phyloP scores from a whole-genome alignment of 1,284 basidiomycete species.

The Cutaneotrichosporon arboriforme region DNA sequence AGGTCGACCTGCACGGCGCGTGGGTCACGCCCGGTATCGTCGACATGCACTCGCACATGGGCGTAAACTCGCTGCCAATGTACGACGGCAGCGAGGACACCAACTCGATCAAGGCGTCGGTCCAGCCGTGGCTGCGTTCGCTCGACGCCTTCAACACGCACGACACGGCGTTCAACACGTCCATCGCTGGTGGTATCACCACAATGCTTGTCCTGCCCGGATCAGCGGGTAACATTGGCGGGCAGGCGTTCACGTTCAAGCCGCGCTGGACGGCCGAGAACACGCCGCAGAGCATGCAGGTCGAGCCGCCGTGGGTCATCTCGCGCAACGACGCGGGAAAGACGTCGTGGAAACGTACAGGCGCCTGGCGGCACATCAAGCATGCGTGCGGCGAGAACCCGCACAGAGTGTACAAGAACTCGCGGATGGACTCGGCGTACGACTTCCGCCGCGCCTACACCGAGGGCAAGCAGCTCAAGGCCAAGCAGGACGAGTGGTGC shows the following conservation, averaged over 20 bases:
- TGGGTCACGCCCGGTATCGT: conserved; percentile 57
- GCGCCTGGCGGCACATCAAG: conserved; percentile 45
- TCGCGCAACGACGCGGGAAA: conserved; percentile 21
- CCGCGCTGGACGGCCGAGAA: conserved; percentile 48
- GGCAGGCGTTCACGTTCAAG: conserved; percentile 53
- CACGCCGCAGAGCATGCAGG: conserved; percentile 47
- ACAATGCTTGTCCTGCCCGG: conserved; percentile 53
- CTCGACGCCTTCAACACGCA: conserved; percentile 55
- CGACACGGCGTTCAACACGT: conserved; percentile 49
- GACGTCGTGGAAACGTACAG: conserved; percentile 33
- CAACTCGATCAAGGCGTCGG: conserved; percentile 45
- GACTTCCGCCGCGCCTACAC: conserved; percentile 61
- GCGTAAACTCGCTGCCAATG: conserved; percentile 58
- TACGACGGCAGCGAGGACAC: conserved; percentile 51
- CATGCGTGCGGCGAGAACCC: conserved; percentile 53
- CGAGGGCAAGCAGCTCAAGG: conserved; percentile 66
- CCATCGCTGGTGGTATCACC: conserved; percentile 52
- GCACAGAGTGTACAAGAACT: conserved; percentile 49
- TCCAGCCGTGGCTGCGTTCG: conserved; percentile 51
- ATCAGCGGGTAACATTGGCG: conserved; percentile 42
- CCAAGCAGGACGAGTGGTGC: conserved; percentile 64
- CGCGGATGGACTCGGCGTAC: conserved; percentile 57
- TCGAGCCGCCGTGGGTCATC: conserved; percentile 48
- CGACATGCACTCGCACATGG: conserved; percentile 75
- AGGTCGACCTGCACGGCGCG: conserved; percentile 47